phyloP scores from a whole-genome alignment of 768 basidiomycete species.

The Suillus subluteus region DNA sequence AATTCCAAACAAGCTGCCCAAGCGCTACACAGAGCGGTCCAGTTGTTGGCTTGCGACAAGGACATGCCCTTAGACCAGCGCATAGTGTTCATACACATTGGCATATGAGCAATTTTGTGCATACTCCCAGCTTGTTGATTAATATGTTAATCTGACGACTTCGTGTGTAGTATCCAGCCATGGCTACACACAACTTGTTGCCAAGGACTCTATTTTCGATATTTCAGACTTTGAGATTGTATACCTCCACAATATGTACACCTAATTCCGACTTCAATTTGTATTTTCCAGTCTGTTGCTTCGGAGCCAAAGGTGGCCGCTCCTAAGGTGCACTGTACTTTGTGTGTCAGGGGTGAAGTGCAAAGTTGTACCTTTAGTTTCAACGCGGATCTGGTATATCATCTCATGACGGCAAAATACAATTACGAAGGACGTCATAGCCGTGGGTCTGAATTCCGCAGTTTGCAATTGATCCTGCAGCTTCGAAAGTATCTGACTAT shows the following conservation, averaged over 20 bases:
- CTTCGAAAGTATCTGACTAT: neutral
- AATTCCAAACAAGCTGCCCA: constrained; percentile 9
- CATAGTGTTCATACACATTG: constrained; percentile 14
- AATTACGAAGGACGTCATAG: neutral
- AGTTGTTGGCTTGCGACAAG: neutral
- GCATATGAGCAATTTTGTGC: constrained; percentile 4
- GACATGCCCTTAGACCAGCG: constrained; percentile 8
- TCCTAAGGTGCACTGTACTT: neutral
- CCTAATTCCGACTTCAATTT: neutral
- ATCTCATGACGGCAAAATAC: neutral
- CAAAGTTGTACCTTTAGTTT: neutral
- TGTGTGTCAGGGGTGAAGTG: neutral
- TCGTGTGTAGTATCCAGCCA: neutral
- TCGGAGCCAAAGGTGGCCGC: too few species aligned
- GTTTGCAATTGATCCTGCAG: neutral
- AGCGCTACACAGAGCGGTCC: constrained; percentile 4
- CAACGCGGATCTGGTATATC: neutral
- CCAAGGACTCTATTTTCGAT: neutral
- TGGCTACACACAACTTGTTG: neutral
- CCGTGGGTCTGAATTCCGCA: neutral
- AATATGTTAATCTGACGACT: neutral
- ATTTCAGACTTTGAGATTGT: neutral
- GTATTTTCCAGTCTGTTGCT: neutral
- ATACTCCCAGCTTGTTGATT: neutral
- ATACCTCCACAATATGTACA: neutral